phyloP scores from a whole-genome alignment of 2,329 filamentous ascomycete genomes.

The Calonectria pteridis region DNA sequence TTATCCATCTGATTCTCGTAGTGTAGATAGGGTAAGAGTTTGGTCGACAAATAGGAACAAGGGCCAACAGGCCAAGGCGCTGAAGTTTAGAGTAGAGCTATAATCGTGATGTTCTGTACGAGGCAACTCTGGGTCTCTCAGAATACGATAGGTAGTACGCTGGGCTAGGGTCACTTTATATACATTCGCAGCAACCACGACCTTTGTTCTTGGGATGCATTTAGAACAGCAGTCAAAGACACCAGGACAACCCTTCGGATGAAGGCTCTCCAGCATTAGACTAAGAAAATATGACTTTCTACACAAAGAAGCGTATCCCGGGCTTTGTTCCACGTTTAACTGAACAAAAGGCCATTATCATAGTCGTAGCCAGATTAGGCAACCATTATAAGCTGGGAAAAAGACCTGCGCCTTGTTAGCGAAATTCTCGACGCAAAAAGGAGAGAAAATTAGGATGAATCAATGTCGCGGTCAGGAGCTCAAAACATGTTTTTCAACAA shows the following conservation, averaged over 20 bases:
- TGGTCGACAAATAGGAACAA: not conserved
- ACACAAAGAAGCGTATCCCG: not conserved
- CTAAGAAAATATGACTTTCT: not conserved
- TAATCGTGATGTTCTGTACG: not conserved
- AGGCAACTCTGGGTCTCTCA: not conserved
- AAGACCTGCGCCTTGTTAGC: constrained; percentile 33
- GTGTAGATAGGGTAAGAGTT: not conserved
- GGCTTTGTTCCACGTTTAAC: not conserved
- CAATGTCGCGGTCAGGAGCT: constrained; percentile 40
- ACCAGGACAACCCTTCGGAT: not conserved
- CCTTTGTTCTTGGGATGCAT: not conserved
- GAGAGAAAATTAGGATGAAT: constrained; percentile 10
- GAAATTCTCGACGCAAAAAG: constrained; percentile 16
- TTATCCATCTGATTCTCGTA: not conserved
- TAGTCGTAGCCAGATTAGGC: not conserved
- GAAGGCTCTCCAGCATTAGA: not conserved
- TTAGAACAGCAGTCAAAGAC: not conserved
- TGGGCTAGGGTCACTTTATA: not conserved
- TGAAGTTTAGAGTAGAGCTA: not conserved
- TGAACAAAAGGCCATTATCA: constrained; percentile 12
- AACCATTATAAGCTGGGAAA: not conserved
- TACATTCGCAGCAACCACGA: no score
- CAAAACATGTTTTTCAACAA: constrained; percentile 47
- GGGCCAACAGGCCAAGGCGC: not conserved
- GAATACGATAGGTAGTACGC: not conserved